A percentile compares a stretch with the other conserved stretches of the same genome.
phyloP scores from a whole-genome alignment of 73 alveolate genomes.

The Stentor roeselii region DNA sequence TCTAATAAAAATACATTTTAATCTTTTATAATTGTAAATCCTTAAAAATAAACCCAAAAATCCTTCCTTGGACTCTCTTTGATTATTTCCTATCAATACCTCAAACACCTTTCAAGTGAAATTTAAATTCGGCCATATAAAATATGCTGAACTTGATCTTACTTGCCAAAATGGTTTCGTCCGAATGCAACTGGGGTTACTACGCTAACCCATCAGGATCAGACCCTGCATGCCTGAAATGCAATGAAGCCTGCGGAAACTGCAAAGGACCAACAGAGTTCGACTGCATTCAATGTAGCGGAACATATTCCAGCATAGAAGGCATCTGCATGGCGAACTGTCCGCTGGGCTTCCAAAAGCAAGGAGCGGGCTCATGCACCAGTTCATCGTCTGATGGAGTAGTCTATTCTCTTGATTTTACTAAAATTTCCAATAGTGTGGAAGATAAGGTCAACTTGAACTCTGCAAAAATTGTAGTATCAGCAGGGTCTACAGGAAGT shows the following conservation, averaged over 20 bases:
- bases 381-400: not conserved
- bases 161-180: not conserved
- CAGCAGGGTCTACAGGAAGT: not conserved
- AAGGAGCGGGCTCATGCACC: not conserved
- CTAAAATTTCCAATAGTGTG: not conserved
- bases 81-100: too few species aligned
- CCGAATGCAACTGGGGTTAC: not conserved
- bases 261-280: not conserved
- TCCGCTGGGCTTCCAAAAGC: not conserved
- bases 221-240: not conserved
- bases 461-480: not conserved
- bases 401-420: not conserved
- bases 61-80: too few species aligned
- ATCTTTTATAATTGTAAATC: too few species aligned
- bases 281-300: not conserved
- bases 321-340: constrained; percentile 1
- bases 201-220: not conserved
- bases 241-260: not conserved
- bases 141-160: not conserved
- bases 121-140: too few species aligned
- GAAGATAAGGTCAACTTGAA: not conserved
- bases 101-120: too few species aligned
- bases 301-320: not conserved
- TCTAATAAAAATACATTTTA: too few species aligned
- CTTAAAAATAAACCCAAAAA: too few species aligned